Conservation (phyloP, 2,329 filamentous ascomycete genomes). For the Colletotrichum agaves region DNA sequence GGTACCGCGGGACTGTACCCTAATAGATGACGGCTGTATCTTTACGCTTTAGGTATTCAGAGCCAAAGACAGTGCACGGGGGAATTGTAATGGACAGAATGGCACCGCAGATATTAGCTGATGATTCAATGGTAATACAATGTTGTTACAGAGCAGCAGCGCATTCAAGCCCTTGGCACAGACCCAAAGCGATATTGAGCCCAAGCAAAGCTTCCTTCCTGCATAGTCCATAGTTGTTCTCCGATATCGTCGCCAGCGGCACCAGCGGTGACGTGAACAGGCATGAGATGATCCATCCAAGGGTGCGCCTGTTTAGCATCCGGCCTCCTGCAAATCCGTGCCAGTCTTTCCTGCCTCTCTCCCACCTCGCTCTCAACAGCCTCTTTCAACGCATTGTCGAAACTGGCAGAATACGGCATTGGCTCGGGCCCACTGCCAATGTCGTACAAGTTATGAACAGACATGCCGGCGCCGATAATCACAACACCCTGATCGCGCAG, state of each 20-base stretch:
- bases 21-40: conserved; percentile 26
- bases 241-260: conserved; percentile 56
- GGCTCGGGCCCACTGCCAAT: conserved; percentile 54
- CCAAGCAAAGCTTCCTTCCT: conserved; percentile 58
- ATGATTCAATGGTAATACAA: conserved; percentile 3
- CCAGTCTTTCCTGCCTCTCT: conserved; percentile 53
- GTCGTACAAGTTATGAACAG: conserved; percentile 76
- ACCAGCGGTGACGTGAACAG: conserved; percentile 58
- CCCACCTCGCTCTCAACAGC: conserved; percentile 53
- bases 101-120: not conserved
- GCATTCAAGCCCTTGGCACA: not conserved
- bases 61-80: not conserved
- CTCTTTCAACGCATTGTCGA: conserved; percentile 65
- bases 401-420: conserved; percentile 68
- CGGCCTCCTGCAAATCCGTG: conserved; percentile 50
- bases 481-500: conserved; percentile 75
- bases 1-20: not conserved
- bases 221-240: conserved; percentile 57
- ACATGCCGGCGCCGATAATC: conserved; percentile 79
- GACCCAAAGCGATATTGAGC: conserved; percentile 58
- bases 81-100: not conserved
- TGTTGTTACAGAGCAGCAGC: not conserved
- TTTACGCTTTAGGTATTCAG: conserved; percentile 10
- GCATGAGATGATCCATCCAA: conserved; percentile 62
- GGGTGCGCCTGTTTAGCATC: conserved; percentile 61